Evolutionary conservation across 1,284 basidiomycete genomes (phyloP).

Genomic region (Malassezia vespertilionis): DNA sequence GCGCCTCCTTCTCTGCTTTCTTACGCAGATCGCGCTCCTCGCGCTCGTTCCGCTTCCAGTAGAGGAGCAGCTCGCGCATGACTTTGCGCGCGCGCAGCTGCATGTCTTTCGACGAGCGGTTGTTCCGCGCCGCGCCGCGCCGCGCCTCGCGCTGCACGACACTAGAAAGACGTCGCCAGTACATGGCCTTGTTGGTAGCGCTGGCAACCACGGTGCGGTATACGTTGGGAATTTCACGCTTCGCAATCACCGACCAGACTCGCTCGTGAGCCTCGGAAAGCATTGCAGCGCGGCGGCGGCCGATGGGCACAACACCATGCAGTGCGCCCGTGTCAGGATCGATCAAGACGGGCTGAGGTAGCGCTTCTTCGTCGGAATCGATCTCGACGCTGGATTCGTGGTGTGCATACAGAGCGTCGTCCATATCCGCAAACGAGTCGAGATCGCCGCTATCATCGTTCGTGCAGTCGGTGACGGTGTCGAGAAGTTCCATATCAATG

Average conservation of each 20-base stretch:
- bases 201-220: slow-evolving; percentile 42
- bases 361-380: slow-evolving; percentile 17
- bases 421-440: slow-evolving; percentile 8
- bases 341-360: slow-evolving; percentile 18
- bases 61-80: slow-evolving; percentile 75
- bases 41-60: slow-evolving; percentile 97
- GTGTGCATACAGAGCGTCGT: slow-evolving; percentile 23
- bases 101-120: slow-evolving; percentile 74
- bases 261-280: slow-evolving; percentile 43
- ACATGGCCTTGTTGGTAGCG: slow-evolving; percentile 49
- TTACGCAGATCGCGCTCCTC: slow-evolving; percentile 77
- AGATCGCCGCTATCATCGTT: not conserved
- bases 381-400: slow-evolving; percentile 19
- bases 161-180: slow-evolving; percentile 66
- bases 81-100: slow-evolving; percentile 75
- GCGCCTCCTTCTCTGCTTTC: slow-evolving; percentile 67
- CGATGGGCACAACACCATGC: slow-evolving; percentile 30
- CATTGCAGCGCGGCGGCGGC: slow-evolving; percentile 28
- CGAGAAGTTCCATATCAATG: slow-evolving; percentile 40
- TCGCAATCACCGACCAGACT: slow-evolving; percentile 45
- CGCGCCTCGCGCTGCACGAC: slow-evolving; percentile 70
- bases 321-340: slow-evolving; percentile 20
- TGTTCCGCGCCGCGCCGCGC: slow-evolving; percentile 64
- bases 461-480: slow-evolving; percentile 26
- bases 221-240: slow-evolving; percentile 45